phyloP scores from a whole-genome alignment of 2,329 filamentous ascomycete genomes.

The Fusarium sacchari region DNA sequence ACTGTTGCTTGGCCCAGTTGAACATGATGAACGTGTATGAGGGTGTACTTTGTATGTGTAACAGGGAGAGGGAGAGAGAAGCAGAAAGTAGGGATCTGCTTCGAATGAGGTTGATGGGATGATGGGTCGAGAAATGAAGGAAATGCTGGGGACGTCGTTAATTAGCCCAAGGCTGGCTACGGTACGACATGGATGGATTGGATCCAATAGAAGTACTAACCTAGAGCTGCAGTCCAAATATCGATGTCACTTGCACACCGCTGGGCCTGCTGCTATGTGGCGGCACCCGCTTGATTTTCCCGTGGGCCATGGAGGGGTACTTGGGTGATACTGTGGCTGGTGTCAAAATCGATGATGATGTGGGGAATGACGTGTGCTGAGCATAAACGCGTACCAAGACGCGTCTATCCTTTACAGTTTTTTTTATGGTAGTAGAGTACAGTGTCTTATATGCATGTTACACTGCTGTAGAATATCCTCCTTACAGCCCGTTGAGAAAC shows the following conservation, averaged over 20 bases:
- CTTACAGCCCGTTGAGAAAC: neutral
- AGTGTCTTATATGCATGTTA: neutral
- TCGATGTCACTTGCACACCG: slow-evolving; percentile 38
- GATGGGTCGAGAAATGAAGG: slow-evolving; percentile 38
- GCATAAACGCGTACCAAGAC: slow-evolving; percentile 31
- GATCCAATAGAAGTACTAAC: no score
- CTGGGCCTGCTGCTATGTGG: slow-evolving; percentile 24
- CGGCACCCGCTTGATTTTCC: slow-evolving; percentile 9
- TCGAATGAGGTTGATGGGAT: slow-evolving; percentile 21
- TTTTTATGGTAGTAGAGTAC: no score
- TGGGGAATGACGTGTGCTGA: slow-evolving; percentile 34
- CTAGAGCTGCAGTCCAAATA: slow-evolving; percentile 11
- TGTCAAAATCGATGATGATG: slow-evolving; percentile 11
- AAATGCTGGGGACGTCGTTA: slow-evolving; percentile 33
- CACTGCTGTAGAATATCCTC: neutral
- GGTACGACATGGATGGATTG: neutral
- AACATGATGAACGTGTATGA: slow-evolving; percentile 69
- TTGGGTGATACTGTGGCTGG: slow-evolving; percentile 25
- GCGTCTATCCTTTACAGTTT: slow-evolving; percentile 6
- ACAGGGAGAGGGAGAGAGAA: neutral
- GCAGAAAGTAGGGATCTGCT: neutral
- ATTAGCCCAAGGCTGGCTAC: slow-evolving; percentile 20
- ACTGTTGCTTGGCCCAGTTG: slow-evolving; percentile 96
- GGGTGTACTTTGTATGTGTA: neutral
- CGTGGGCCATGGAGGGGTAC: slow-evolving; percentile 27